Conservation (phyloP, 495 filamentous ascomycete genomes). For the Elaphomyces granulatus region DNA sequence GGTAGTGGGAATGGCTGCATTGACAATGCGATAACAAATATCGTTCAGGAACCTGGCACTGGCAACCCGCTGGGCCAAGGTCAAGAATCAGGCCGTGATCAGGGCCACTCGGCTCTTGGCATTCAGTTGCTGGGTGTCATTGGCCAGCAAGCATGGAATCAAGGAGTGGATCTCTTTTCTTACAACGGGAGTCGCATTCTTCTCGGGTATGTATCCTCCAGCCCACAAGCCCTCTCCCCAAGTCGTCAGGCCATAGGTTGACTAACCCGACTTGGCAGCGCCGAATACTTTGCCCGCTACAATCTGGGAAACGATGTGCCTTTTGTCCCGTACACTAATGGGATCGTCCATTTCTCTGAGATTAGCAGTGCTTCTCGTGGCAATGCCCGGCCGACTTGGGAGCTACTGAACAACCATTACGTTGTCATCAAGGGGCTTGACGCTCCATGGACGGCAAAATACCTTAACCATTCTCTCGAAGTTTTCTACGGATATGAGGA, state of each 20-base stretch:
- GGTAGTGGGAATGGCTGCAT: slow-evolving; percentile 26
- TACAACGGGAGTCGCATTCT: slow-evolving; percentile 22
- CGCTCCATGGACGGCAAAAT: slow-evolving; percentile 19
- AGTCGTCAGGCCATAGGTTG: too few species aligned
- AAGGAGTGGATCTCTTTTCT: slow-evolving; percentile 26
- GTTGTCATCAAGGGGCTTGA: slow-evolving; percentile 19
- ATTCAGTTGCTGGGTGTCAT: slow-evolving; percentile 25
- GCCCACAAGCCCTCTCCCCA: too few species aligned
- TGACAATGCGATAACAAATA: slow-evolving; percentile 16
- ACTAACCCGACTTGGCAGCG: slow-evolving; percentile 7
- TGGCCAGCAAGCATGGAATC: slow-evolving; percentile 28
- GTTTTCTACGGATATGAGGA: slow-evolving; percentile 19
- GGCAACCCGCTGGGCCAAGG: slow-evolving; percentile 21
- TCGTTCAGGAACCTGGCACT: slow-evolving; percentile 9
- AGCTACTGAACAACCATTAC: slow-evolving; percentile 30
- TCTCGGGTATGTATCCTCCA: slow-evolving; percentile 13
- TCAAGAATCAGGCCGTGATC: slow-evolving; percentile 32
- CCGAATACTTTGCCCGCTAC: slow-evolving; percentile 30
- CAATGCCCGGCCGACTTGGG: slow-evolving; percentile 21
- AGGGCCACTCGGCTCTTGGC: slow-evolving; percentile 28
- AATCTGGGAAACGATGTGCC: slow-evolving; percentile 30
- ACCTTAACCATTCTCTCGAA: slow-evolving; percentile 16
- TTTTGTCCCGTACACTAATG: slow-evolving; percentile 24
- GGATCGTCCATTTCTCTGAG: slow-evolving; percentile 19
- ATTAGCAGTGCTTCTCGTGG: slow-evolving; percentile 19